Base-by-base conservation (phyloP, 2,329 filamentous ascomycete genomes). In the Daldinia sp. region DNA sequence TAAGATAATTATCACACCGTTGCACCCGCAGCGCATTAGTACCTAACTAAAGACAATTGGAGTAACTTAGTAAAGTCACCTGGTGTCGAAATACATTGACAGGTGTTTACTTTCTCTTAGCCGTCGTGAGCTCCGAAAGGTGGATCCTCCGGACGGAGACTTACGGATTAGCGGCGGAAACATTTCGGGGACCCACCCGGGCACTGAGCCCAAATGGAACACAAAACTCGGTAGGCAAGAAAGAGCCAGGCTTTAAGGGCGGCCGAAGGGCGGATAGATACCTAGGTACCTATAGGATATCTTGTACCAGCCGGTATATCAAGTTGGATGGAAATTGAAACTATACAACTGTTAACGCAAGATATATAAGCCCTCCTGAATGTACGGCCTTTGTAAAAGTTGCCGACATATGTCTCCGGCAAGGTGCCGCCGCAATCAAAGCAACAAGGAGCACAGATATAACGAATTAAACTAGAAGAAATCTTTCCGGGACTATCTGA, bases 371-470 rank as follows among this genome's bases (percentile, higher is more conserved):
- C 46, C 6, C 50, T 30, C 30, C 23, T 26, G 4, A 28, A 30
- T 30, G 5, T 18, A 4, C 9, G 30, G 18, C 4, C 46, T 15
- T 12, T 18, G 30, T 10, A 48, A 55, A 73, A 69, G 62, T 72
- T 66, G 54, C 68, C 69, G 71, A 70, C 30, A 42, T 64, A 73
- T 64, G 30, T 73, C 63, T 26, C 72, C 69, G 67, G 55, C 20
- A 39, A 39, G 39, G n/a, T 30, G 13, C 37, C n/a, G 30, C 37
- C 6, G 9, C 12, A 7, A 28, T 6, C 6, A 44, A 18, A 23
- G 37, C 5, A 39, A 56, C 13, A 15, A 13, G 6, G 18, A 57
- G 23, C 30, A 13, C 10, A 37, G 13, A n/a, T 35, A 20, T 15
- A 9, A 2, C 15, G 50, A 46, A 53, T n/a, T 35, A 20, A 35